A percentile compares a stretch with the other conserved stretches of the same genome.
These are phyloP conservation scores for Gyrodon lividus DNA, from an alignment of 768 basidiomycete genomes.

Conservation along the genomic window DNA sequence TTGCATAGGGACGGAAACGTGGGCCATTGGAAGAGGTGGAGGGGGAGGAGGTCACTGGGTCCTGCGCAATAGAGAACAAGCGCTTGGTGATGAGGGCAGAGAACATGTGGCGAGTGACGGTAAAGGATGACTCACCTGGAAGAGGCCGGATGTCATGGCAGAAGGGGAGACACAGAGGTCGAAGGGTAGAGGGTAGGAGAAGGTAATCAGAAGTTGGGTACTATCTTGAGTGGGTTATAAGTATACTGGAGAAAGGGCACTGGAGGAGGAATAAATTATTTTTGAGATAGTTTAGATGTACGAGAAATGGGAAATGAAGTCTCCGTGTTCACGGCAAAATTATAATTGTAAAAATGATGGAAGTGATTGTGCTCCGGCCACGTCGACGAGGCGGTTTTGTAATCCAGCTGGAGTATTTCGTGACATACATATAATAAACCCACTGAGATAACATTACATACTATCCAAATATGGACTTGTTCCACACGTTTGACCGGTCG, in stretches of 20 bases:
- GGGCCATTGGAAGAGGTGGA: slow-evolving; percentile 28
- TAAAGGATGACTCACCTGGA: slow-evolving; percentile 38
- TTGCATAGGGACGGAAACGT: slow-evolving; percentile 67
- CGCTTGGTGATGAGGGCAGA: slow-evolving; percentile 1
- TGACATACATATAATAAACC: slow-evolving; percentile 26
- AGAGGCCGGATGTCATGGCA: slow-evolving; percentile 44
- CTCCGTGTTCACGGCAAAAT: slow-evolving; percentile 29
- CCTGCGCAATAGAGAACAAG: slow-evolving; percentile 16
- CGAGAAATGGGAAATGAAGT: slow-evolving; percentile 22
- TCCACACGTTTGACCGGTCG: slow-evolving; percentile 46
- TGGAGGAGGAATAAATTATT: slow-evolving; percentile 21
- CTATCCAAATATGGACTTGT: slow-evolving; percentile 38
- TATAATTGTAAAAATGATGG: slow-evolving; percentile 29
- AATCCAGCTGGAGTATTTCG: slow-evolving; percentile 21
- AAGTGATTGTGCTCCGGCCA: slow-evolving; percentile 26
- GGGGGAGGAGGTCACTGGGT: slow-evolving; percentile 31
- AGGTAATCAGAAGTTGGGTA: not conserved
- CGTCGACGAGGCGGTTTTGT: slow-evolving; percentile 37
- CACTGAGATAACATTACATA: slow-evolving; percentile 24
- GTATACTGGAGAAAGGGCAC: slow-evolving; percentile 7
- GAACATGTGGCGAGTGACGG: slow-evolving; percentile 1
- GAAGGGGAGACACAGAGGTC: slow-evolving; percentile 2
- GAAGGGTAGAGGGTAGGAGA: not conserved
- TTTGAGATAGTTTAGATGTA: slow-evolving; percentile 12
- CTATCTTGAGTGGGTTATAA: slow-evolving; percentile 17